Percentiles rank a stretch among this genome's conserved stretches.
Conservation (phyloP, 2,329 filamentous ascomycete genomes). For the Hypoxylon sp. region DNA sequence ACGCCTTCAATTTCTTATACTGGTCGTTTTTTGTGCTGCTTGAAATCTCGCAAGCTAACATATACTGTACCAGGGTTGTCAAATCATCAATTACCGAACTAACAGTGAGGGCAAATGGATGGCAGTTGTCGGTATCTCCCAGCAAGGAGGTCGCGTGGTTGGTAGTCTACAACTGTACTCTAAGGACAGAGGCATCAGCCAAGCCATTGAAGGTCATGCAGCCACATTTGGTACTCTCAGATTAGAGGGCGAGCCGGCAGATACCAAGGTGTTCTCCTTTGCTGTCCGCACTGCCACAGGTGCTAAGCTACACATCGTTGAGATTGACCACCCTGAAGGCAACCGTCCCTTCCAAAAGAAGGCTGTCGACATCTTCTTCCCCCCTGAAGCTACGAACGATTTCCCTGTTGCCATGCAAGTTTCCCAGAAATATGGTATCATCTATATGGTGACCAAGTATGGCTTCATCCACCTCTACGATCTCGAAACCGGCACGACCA, state of each 20-base stretch:
- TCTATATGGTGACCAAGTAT: constrained; percentile 98
- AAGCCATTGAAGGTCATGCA: constrained; percentile 97
- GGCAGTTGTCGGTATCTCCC: constrained; percentile 95
- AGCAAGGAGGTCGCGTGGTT: constrained; percentile 92
- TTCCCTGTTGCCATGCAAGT: constrained; percentile 99
- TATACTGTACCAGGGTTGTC: constrained; percentile 76
- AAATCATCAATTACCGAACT: constrained; percentile 99
- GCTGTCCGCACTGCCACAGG: constrained; percentile 90
- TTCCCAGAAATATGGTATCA: constrained; percentile 94
- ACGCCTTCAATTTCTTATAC: constrained; percentile 57
- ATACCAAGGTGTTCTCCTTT: constrained; percentile 97
- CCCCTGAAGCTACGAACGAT: constrained; percentile 93
- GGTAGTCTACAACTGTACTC: constrained; percentile 98
- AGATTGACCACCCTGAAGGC: constrained; percentile 92
- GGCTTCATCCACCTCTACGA: constrained; percentile 99
- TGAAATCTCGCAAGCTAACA: constrained; percentile 41
- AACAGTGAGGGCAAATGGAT: constrained; percentile 98
- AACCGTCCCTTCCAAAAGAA: constrained; percentile 96
- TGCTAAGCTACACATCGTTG: constrained; percentile 96
- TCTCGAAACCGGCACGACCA: constrained; percentile 92
- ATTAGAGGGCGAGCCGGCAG: constrained; percentile 88
- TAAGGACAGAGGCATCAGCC: constrained; percentile 94
- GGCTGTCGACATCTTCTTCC: constrained; percentile 98
- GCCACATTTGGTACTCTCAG: constrained; percentile 92
- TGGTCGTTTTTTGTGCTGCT: background rate